Conservation (phyloP, 2,329 filamentous ascomycete genomes). For the Sarocladium oryzae region DNA sequence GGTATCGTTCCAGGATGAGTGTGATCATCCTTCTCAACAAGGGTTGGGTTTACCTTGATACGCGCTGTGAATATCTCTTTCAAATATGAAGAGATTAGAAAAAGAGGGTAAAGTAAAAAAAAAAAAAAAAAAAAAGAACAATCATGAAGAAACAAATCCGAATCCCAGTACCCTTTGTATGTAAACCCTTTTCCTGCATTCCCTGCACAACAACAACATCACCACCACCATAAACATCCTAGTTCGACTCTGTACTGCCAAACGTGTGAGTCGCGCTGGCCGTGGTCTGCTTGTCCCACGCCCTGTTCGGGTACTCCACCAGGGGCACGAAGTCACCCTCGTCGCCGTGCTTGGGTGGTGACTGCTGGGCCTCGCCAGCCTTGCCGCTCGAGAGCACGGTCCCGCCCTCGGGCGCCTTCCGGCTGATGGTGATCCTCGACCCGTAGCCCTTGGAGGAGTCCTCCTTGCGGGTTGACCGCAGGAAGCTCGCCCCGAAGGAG, state of each 20-base stretch:
- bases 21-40: too few relatives aligned
- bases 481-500: slow-evolving; percentile 10
- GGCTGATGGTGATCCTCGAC: not conserved
- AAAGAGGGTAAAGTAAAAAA: not conserved
- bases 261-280: not conserved
- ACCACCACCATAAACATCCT: too few relatives aligned
- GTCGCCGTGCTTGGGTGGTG: slow-evolving; percentile 12
- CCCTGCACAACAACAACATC: too few relatives aligned
- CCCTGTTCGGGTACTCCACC: slow-evolving; percentile 11
- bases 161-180: not conserved
- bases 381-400: not conserved
- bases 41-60: too few relatives aligned
- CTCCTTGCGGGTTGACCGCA: not conserved
- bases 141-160: not conserved
- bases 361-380: not conserved
- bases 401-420: not conserved
- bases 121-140: too few relatives aligned
- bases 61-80: too few relatives aligned
- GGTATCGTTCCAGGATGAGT: too few relatives aligned
- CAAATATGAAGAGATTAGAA: too few relatives aligned
- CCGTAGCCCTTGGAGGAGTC: not conserved
- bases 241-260: not conserved
- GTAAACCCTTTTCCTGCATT: too few relatives aligned
- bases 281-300: slow-evolving; percentile 10
- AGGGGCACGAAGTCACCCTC: slow-evolving; percentile 12